Evolutionary conservation across 495 filamentous ascomycete genomes (phyloP).

Genomic region (Aspergillus saccharolyticus): DNA sequence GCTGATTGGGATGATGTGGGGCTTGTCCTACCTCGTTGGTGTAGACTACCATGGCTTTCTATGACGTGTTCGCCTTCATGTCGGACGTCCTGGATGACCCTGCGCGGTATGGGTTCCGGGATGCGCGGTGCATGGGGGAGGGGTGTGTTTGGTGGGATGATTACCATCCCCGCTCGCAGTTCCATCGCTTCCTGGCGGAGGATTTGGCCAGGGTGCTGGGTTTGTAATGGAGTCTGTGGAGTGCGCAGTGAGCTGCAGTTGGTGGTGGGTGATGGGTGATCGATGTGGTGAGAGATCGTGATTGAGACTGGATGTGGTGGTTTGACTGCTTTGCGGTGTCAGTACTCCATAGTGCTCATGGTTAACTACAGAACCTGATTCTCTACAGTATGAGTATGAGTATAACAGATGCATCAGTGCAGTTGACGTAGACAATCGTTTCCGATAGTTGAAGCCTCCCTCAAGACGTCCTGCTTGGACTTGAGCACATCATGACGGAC

Average conservation of each 20-base stretch:
- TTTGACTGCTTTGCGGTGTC: no score
- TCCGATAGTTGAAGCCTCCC: no score
- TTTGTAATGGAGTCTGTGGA: not conserved
- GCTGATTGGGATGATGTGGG: no score
- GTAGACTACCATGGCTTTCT: not conserved
- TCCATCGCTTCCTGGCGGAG: slow-evolving; percentile 9
- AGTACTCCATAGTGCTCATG: no score
- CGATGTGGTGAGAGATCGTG: not conserved
- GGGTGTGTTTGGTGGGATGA: slow-evolving; percentile 19
- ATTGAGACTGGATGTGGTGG: not conserved
- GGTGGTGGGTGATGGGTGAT: no score
- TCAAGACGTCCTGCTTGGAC: no score
- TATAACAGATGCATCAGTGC: no score
- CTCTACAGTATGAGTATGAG: no score
- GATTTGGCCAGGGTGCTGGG: not conserved
- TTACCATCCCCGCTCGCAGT: slow-evolving; percentile 14
- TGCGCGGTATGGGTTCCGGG: slow-evolving; percentile 19
- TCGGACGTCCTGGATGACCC: slow-evolving; percentile 47
- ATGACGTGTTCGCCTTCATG: slow-evolving; percentile 22
- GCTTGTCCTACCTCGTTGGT: not conserved
- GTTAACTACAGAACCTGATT: no score
- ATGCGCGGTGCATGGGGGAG: slow-evolving; percentile 11
- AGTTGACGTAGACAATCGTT: no score
- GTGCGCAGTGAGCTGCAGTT: not conserved
- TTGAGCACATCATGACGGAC: not conserved